Evolutionary conservation across 805 yeast species (phyloP).

Genomic region (Kazachstania kunashirensis): DNA sequence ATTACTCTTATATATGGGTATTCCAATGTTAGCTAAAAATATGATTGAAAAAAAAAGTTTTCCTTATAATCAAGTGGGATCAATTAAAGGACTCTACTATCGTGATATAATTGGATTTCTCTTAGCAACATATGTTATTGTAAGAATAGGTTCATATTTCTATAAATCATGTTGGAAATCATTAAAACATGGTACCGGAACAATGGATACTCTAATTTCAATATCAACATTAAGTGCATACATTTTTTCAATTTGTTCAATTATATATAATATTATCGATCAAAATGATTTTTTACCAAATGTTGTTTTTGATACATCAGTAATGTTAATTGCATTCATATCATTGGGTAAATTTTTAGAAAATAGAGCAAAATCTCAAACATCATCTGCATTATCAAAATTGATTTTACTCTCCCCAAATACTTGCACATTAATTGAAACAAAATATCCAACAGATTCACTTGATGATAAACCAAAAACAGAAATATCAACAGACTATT

Average conservation of each 20-base stretch:
- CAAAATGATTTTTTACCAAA: slow-evolving; percentile 41
- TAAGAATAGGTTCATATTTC: slow-evolving; percentile 58
- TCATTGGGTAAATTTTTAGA: slow-evolving; percentile 88
- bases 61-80: slow-evolving; percentile 21
- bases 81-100: slow-evolving; percentile 20
- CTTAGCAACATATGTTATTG: slow-evolving; percentile 52
- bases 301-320: slow-evolving; percentile 74
- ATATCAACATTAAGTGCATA: slow-evolving; percentile 76
- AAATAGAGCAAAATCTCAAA: slow-evolving; percentile 85
- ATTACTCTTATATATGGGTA: slow-evolving; percentile 38
- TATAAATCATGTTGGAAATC: slow-evolving; percentile 57
- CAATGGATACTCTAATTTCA: slow-evolving; percentile 88
- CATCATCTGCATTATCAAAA: slow-evolving; percentile 78
- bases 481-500: slow-evolving; percentile 57
- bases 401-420: slow-evolving; percentile 75
- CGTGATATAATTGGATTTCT: slow-evolving; percentile 51
- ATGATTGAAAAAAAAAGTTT: slow-evolving; percentile 25
- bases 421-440: slow-evolving; percentile 48
- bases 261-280: slow-evolving; percentile 38
- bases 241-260: slow-evolving; percentile 57
- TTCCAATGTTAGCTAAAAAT: slow-evolving; percentile 33
- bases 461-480: background rate
- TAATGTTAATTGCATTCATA: slow-evolving; percentile 76
- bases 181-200: slow-evolving; percentile 57
- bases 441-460: slow-evolving; percentile 5